Evolutionary conservation across 768 basidiomycete genomes (phyloP).

Genomic region (Macrolepiota dolichaula): DNA sequence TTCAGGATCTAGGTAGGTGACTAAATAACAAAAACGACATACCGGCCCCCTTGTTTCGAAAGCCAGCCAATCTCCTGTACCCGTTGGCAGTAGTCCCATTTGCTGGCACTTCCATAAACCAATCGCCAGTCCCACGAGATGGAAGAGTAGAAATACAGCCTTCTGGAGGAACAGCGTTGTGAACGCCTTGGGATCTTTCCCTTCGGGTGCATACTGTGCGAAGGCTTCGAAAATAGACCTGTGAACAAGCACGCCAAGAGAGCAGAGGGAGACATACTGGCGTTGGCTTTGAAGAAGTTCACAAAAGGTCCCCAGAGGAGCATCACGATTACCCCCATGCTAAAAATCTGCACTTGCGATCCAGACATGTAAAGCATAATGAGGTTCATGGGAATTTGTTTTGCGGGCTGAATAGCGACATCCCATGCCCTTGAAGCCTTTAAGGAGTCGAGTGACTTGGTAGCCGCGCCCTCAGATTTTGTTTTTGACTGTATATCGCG

Average conservation of each 20-base stretch:
- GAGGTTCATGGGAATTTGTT: conserved; percentile 93
- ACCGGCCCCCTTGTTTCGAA: conserved; percentile 82
- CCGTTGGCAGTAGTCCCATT: conserved; percentile 89
- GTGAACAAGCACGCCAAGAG: neutral
- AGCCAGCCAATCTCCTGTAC: conserved; percentile 92
- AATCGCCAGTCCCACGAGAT: conserved; percentile 72
- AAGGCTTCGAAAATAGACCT: conserved; percentile 46
- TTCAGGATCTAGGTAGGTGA: neutral
- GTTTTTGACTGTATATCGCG: conserved; percentile 38
- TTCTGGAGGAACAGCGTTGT: conserved; percentile 68
- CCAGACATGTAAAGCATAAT: conserved; percentile 99
- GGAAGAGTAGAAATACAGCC: conserved; percentile 66
- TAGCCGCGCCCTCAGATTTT: conserved; percentile 31
- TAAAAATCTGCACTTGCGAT: conserved; percentile 93
- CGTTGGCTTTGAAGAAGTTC: conserved; percentile 75
- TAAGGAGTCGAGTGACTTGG: conserved; percentile 57
- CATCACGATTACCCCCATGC: conserved; percentile 96
- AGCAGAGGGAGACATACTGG: conserved; percentile 45
- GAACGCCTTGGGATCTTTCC: conserved; percentile 45
- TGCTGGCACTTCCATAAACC: conserved; percentile 92
- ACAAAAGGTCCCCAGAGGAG: conserved; percentile 83
- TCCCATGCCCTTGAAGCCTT: conserved; percentile 86
- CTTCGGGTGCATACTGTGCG: conserved; percentile 68
- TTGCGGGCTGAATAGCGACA: conserved; percentile 78
- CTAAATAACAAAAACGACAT: conserved; percentile 23